Base-by-base conservation (phyloP, 805 yeast species). In the Yamadazyma kitorensis region DNA sequence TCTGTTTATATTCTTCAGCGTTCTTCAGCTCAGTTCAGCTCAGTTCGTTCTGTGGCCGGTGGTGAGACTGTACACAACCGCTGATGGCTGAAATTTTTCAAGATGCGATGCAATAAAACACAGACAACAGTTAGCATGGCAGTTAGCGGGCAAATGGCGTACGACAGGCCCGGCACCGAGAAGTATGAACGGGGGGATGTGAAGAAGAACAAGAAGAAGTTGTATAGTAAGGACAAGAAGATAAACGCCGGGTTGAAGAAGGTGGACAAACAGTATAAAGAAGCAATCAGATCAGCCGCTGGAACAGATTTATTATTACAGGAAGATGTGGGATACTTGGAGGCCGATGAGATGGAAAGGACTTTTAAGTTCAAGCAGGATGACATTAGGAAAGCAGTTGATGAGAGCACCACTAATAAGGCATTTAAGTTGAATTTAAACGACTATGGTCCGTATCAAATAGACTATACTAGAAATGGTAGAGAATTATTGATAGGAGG, bases 331-430 rank as follows among this genome's bases (percentile, higher is more conserved):
- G 99, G 99, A 29, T 83, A 70, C 50, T 58, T 93, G 42, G 98
- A 93, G 58, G 87, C 96, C 5, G 98, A 93, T 51, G 82, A 82
- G n/a, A 80, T 91, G 89, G 99, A 93, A 61, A 81, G 78, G 57
- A 93, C 98, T 0, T 86, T 68, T 64, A 86, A 84, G 59, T 86
- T 86, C 47, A 76, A 70, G 21, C 99, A 93, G 56, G 73, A 74
- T 10, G 96, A 91, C 33, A 81, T 93, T 23, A 73, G 64, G 17
- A 72, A 74, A 19, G 79, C 75, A 9, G 96, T 93, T 3, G 98
- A 91, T 57, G 67, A 72, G 21, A 59, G 81, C 3, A 86, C 96
- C 0, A 76, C 81, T 11, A 75, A 73, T 43, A 93, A 91, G 57
- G 74, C 78, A 33, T 78, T 93, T 49, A 82, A 84, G 39, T 69